Evolutionary conservation across 225 moss, liverwort and hornwort genomes (phyloP), one percentile per base, ranked within the genome.

Genomic region (Thuidium tamariscinum): DNA sequence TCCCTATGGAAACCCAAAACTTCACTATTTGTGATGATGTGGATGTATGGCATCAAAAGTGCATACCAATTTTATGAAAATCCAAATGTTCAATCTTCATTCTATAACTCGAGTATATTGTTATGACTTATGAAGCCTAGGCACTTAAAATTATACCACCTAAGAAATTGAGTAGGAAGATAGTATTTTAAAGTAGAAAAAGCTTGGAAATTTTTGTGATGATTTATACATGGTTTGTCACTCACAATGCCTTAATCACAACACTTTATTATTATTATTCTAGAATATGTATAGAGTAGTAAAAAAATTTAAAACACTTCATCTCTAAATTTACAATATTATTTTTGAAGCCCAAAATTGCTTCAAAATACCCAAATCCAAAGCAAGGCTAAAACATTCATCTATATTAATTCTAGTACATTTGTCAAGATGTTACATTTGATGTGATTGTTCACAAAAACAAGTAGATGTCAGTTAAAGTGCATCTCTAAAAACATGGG

Each of bases 1-100:
- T n/a, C 5, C 11, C 0, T 8, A 0, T 36, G 2, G 37, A 22
- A 67, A 36, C 2, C 21, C 2, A 3, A 4, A 67, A 37, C 7
- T 67, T 37, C 17, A 37, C 12, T 67, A 67, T 67, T 67, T 6
- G 12, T 21, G 2, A 11, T 66, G 66, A 36, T 10, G 11, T 66
- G 6, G 36, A 6, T 36, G 21, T 66, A 1, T 20, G 0, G 20
- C 0, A 6, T 36, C 36, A 67, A 67, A 37, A n/a, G n/a, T 67
- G 12, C 22, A 36, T 0, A 3, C 7, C 11, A 67, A 36, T 11
- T 37, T 37, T 67, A 3, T 37, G 1, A 29, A 67, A 67, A 22
- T 6, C 3, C 6, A 21, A 17, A 66, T 20, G 6, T 66, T 66
- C 3, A 65, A 0, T 2, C 11, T 36, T 3, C 2, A 21, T 2